Evolutionary conservation across 371 early-diverging fungal genomes (phyloP).

Genomic region (Mucor circinelloides): DNA sequence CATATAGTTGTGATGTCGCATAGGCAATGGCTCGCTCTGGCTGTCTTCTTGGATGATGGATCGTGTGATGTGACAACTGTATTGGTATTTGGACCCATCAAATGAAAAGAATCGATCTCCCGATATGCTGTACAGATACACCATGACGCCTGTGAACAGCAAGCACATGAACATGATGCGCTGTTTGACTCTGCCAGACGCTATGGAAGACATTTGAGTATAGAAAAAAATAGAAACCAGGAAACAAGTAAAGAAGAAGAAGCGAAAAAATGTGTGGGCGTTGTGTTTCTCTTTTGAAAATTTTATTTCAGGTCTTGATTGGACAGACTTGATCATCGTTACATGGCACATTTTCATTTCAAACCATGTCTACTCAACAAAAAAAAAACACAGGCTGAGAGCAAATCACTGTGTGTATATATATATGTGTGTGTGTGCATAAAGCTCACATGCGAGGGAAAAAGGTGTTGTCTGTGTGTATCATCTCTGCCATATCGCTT

Average conservation of each 20-base stretch:
- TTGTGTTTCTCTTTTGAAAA: not conserved
- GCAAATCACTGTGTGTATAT: not conserved
- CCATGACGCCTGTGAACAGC: not conserved
- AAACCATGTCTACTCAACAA: not conserved
- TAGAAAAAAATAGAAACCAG: not conserved
- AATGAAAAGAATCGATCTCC: not conserved
- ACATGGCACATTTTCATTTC: not conserved
- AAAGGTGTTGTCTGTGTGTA: not conserved
- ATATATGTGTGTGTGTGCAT: not conserved
- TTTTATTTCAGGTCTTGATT: not conserved
- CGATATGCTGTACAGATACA: not conserved
- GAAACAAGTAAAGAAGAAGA: not conserved
- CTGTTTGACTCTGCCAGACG: constrained; percentile 11
- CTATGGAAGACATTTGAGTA: constrained; percentile 4
- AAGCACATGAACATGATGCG: constrained; percentile 7
- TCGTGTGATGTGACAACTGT: constrained; percentile 17
- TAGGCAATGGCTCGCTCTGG: not conserved
- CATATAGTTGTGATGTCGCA: constrained; percentile 12
- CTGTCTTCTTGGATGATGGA: not conserved
- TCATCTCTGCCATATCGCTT: not conserved
- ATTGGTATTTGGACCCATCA: constrained; percentile 2
- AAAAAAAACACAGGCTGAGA: not conserved
- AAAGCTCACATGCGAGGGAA: not conserved
- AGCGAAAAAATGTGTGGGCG: not conserved
- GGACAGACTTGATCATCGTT: not conserved